These are phyloP conservation scores for Cymbopogon flexuosus DNA, from an alignment of 202 grass and related monocot species.

Conservation along the genomic window DNA sequence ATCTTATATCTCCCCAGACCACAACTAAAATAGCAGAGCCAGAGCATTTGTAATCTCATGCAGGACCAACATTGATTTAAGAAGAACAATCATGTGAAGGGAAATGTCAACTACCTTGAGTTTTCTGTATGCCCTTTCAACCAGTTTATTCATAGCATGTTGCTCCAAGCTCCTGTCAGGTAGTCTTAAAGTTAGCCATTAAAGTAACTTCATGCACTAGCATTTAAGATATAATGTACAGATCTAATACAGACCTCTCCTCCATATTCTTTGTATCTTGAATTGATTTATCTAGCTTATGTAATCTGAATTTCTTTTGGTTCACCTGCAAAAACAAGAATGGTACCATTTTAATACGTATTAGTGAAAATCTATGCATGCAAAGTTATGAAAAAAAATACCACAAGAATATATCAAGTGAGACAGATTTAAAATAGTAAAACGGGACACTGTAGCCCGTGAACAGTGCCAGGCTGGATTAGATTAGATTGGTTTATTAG, in stretches of 20 bases:
- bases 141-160: slow-evolving; percentile 74
- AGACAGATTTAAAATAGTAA: background rate
- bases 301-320: slow-evolving; percentile 65
- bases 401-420: background rate
- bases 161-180: slow-evolving; percentile 62
- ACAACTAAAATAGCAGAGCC: background rate
- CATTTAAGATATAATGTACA: background rate
- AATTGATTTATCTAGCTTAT: slow-evolving; percentile 64
- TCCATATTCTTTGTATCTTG: slow-evolving; percentile 58
- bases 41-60: background rate
- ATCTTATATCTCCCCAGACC: background rate
- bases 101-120: slow-evolving; percentile 50
- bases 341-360: slow-evolving; percentile 9
- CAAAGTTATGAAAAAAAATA: background rate
- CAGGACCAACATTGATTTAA: background rate
- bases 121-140: slow-evolving; percentile 64
- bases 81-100: background rate
- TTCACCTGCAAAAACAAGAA: slow-evolving; percentile 47
- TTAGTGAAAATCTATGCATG: background rate
- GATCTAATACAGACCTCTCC: slow-evolving; percentile 50
- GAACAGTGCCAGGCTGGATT: too few species aligned
- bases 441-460: background rate
- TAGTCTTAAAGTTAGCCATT: slow-evolving; percentile 29
- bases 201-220: slow-evolving; percentile 7
- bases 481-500: too few species aligned